phyloP scores from a whole-genome alignment of 495 filamentous ascomycete genomes.

The Baudoinia panamericana region DNA sequence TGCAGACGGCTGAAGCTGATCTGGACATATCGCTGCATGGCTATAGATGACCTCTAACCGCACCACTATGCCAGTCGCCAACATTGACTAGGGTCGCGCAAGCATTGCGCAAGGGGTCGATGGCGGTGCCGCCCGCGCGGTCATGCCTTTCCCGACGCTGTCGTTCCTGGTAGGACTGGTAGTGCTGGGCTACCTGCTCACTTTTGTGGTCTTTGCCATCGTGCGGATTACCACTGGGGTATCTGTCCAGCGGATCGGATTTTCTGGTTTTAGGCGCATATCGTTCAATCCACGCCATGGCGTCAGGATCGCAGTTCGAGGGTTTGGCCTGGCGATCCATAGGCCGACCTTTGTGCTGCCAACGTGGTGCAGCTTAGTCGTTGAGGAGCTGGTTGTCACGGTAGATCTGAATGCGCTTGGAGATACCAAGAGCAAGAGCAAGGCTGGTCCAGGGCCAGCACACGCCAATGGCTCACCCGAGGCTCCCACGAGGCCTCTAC shows the following conservation, averaged over 20 bases:
- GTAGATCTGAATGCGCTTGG: constrained; percentile 54
- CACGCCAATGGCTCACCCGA: constrained; percentile 13
- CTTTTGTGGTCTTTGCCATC: constrained; percentile 88
- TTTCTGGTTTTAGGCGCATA: constrained; percentile 77
- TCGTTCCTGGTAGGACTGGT: constrained; percentile 75
- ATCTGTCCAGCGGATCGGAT: constrained; percentile 90
- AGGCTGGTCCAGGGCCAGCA: background rate
- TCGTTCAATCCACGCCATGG: constrained; percentile 79
- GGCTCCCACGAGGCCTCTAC: constrained; percentile 7
- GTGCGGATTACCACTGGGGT: constrained; percentile 84
- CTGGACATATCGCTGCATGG: no score
- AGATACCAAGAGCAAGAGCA: background rate
- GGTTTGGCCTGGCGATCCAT: constrained; percentile 74
- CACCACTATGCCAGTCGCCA: no score
- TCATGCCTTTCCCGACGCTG: constrained; percentile 49
- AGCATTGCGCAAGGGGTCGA: constrained; percentile 9
- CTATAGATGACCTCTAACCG: no score
- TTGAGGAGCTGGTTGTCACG: constrained; percentile 73
- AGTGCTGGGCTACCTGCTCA: constrained; percentile 75
- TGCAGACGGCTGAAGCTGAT: no score
- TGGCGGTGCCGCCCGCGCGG: constrained; percentile 22
- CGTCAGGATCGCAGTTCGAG: constrained; percentile 75
- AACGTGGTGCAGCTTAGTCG: constrained; percentile 85
- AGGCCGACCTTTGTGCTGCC: constrained; percentile 91
- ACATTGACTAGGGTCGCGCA: no score